Base-by-base conservation (phyloP, 106 monocot genomes). In the Dendrobium chrysotoxum region DNA sequence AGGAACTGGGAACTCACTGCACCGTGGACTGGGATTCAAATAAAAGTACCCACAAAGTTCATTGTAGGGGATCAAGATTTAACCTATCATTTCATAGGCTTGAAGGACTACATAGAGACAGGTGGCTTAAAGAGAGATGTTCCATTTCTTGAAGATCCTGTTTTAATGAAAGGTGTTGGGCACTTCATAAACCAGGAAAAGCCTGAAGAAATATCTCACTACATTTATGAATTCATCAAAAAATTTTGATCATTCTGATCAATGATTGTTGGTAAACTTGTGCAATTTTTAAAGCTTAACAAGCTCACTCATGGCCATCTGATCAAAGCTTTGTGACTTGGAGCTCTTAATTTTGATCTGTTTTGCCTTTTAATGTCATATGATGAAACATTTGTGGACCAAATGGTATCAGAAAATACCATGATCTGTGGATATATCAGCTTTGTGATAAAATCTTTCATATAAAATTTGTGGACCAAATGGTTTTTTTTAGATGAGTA, bases 171-270 rank as follows among this genome's bases (percentile, higher is more conserved):
- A 84, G 90, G 88, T 79, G 87, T 81, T 0, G 90, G 85, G 2
- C 90, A 90, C 23, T 90, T 90, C 87, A 85, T 87, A 65, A 87
- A 90, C 75, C 90, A 90, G 80, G 90, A 90, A 28, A 87, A 77
- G 54, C 76, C 85, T 7, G 45, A 65, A 9, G 90, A 87, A 18
- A 66, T 87, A 75, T 57, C 87, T 28, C 47, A 90, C 20, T 77
- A 83, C 42, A 90, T 90, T 7, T 71, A 75, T 58, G 75, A 90
- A 10, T 90, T 90, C 77, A 85, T 90, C 28, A 38, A 73, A 7
- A 85, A 85, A 46, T 84, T 90, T 17, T 87, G 74, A 82, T 72
- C 0, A 1, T 12, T 70, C 15, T 13, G 9, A 28, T 68, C 9
- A 28, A 25, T 57, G 68, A 7, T 72, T 35, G 16, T 39, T 15